These are phyloP conservation scores for Candida nemodendra DNA, from an alignment of 805 yeast species.

Conservation along the genomic window DNA sequence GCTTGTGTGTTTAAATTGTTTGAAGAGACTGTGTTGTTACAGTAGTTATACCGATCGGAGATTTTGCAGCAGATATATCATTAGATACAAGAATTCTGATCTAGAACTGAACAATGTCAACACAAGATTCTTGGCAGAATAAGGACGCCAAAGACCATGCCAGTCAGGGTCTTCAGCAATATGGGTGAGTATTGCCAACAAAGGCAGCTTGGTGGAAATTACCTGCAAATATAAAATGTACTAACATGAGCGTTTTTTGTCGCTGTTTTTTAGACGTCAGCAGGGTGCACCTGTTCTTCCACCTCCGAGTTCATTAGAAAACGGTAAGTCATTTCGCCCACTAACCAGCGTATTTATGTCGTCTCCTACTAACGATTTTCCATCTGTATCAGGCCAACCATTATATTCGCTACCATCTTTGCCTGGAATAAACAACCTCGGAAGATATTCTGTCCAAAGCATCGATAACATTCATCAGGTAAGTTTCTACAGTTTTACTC, in stretches of 20 bases:
- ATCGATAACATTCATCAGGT: constrained; percentile 39
- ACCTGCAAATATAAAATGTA: neutral
- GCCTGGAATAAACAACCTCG: constrained; percentile 49
- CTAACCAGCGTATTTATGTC: constrained; percentile 1
- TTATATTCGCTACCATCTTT: constrained; percentile 52
- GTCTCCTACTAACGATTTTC: constrained; percentile 1
- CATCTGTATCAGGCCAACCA: constrained; percentile 38
- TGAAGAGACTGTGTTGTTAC: neutral
- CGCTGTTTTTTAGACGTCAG: constrained; percentile 43
- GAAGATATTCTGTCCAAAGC: constrained; percentile 48
- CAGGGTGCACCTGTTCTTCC: constrained; percentile 54
- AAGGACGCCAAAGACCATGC: constrained; percentile 10
- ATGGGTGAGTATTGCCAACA: constrained; percentile 14
- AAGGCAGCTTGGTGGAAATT: neutral
- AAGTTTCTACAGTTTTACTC: constrained; percentile 16
- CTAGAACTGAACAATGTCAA: constrained; percentile 14
- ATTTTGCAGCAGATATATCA: too few relatives aligned
- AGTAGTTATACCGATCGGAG: neutral
- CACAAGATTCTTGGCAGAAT: constrained; percentile 15
- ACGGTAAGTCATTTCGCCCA: constrained; percentile 39
- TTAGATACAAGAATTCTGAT: too few relatives aligned
- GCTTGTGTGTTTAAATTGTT: too few relatives aligned
- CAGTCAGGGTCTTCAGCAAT: constrained; percentile 12
- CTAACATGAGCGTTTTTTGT: constrained; percentile 17
- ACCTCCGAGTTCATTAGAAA: constrained; percentile 51